Conservation (phyloP, 2,329 filamentous ascomycete genomes). For the Venturia asperata region DNA sequence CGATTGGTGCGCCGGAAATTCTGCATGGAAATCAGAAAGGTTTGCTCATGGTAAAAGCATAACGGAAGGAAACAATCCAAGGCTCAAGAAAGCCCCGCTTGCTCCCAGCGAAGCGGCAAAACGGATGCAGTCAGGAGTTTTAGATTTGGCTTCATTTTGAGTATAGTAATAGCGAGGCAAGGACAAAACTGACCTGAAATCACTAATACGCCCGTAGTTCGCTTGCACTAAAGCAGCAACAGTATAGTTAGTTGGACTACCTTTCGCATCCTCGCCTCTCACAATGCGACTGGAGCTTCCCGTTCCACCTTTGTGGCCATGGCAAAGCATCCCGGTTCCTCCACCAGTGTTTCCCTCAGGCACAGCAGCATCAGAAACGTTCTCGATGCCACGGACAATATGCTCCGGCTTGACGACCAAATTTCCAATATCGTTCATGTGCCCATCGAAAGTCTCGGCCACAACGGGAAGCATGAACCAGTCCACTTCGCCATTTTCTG, state of each 20-base stretch:
- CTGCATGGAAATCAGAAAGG: constrained; percentile 34
- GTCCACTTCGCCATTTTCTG: constrained; percentile 39
- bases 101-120: too few relatives aligned
- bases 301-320: constrained; percentile 61
- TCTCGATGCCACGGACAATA: constrained; percentile 48
- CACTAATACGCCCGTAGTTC: constrained; percentile 53
- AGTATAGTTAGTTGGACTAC: constrained; percentile 44
- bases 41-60: not conserved
- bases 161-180: not conserved
- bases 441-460: constrained; percentile 58
- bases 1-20: constrained; percentile 56
- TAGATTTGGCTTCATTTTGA: not conserved
- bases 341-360: constrained; percentile 58
- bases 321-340: constrained; percentile 61
- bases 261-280: constrained; percentile 29
- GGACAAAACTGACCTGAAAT: not conserved
- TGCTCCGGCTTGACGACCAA: constrained; percentile 51
- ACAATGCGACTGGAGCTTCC: constrained; percentile 54
- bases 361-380: constrained; percentile 45
- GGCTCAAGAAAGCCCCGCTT: too few relatives aligned
- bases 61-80: too few relatives aligned
- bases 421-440: constrained; percentile 50
- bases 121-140: too few relatives aligned
- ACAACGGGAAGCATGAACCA: constrained; percentile 53
- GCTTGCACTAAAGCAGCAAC: constrained; percentile 57